phyloP scores from a whole-genome alignment of 768 basidiomycete genomes.

The Leccinum obscurum region DNA sequence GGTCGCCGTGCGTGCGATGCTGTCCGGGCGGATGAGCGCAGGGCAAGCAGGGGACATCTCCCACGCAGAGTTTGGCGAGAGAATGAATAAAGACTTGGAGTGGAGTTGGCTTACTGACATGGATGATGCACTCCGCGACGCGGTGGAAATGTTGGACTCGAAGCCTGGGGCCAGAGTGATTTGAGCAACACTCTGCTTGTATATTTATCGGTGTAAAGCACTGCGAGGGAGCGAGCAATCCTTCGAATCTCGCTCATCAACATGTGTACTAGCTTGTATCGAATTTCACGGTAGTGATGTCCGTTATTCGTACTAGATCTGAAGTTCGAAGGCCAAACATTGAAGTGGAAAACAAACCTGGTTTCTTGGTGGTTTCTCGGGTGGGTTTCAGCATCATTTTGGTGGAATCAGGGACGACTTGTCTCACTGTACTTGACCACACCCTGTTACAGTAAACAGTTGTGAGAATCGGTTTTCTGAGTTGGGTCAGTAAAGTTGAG shows the following conservation, averaged over 20 bases:
- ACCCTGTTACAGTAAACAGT: too few species aligned
- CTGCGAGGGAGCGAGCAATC: background rate
- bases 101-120: constrained; percentile 42
- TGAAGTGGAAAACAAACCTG: background rate
- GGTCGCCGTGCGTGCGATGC: constrained; percentile 30
- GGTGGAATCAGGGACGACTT: too few species aligned
- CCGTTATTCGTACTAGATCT: background rate
- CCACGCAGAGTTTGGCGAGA: constrained; percentile 40
- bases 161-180: background rate
- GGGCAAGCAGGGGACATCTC: constrained; percentile 24
- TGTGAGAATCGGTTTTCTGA: too few species aligned
- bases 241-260: background rate
- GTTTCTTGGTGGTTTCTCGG: background rate
- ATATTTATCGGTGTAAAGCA: background rate
- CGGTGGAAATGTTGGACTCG: constrained; percentile 16
- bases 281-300: background rate
- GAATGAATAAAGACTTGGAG: constrained; percentile 54
- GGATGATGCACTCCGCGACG: constrained; percentile 23
- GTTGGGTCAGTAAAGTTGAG: too few species aligned
- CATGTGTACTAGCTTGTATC: background rate
- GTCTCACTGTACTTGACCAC: too few species aligned
- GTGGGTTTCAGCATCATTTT: too few species aligned
- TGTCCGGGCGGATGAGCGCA: constrained; percentile 16
- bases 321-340: background rate
- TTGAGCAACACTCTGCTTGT: background rate